Conservation (phyloP, 2,329 filamentous ascomycete genomes). For the Colletotrichum scovillei region DNA sequence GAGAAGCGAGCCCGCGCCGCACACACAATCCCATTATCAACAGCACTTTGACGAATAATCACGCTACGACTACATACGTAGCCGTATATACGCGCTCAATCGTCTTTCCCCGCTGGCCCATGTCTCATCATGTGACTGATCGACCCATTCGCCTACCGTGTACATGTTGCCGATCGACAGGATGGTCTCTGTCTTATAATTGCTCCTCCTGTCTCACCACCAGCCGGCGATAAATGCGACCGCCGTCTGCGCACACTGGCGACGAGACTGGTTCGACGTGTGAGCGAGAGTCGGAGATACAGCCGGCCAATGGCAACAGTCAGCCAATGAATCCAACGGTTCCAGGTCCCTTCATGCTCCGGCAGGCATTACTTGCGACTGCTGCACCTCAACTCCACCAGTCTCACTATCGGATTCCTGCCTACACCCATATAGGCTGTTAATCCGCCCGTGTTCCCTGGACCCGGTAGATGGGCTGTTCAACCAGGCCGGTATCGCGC, state of each 20-base stretch:
- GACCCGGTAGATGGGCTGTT: slow-evolving; percentile 26
- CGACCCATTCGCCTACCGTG: neutral
- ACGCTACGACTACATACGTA: neutral
- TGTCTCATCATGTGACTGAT: neutral
- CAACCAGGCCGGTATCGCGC: neutral
- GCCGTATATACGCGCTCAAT: neutral
- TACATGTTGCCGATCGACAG: neutral
- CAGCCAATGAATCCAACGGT: neutral
- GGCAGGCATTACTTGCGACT: neutral
- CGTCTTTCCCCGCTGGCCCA: neutral
- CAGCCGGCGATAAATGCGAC: neutral
- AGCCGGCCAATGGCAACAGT: slow-evolving; percentile 1
- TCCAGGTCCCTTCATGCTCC: neutral
- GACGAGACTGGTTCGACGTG: neutral
- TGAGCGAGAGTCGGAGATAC: neutral
- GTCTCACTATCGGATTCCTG: neutral
- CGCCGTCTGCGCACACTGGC: neutral
- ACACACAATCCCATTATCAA: neutral
- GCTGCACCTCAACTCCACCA: slow-evolving; percentile 17
- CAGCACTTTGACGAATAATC: neutral
- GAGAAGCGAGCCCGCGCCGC: slow-evolving; percentile 22
- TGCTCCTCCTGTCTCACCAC: neutral
- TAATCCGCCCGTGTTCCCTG: slow-evolving; percentile 1
- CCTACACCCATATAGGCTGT: neutral
- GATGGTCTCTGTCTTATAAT: neutral